Evolutionary conservation across 2,329 filamentous ascomycete species (phyloP).

Genomic region (Gnomoniopsis sp.): DNA sequence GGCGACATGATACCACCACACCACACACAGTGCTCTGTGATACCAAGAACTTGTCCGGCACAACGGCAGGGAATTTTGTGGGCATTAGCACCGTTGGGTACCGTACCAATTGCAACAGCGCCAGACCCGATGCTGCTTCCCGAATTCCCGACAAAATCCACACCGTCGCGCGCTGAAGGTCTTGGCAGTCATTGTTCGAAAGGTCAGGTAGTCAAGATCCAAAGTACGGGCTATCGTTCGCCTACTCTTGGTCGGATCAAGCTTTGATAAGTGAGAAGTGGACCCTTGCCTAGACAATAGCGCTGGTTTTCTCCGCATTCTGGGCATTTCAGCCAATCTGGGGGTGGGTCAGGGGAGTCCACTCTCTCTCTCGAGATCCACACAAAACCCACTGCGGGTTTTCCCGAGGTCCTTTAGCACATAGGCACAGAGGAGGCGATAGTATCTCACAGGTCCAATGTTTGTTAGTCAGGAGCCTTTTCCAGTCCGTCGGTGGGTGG

Average conservation of each 20-base stretch:
- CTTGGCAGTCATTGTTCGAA: not conserved
- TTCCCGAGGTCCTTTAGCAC: not conserved
- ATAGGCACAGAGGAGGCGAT: not conserved
- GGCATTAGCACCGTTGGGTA: not conserved
- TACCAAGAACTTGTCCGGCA: not conserved
- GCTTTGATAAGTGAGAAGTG: not conserved
- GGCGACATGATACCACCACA: not conserved
- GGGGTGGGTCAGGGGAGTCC: not conserved
- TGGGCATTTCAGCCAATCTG: not conserved
- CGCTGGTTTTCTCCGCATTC: constrained; percentile 7
- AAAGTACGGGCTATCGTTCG: not conserved
- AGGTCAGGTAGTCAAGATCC: not conserved
- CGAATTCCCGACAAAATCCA: not conserved
- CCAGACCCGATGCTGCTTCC: constrained; percentile 6
- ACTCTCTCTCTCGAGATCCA: not conserved
- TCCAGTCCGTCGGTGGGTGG: too few species aligned
- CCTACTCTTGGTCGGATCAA: not conserved
- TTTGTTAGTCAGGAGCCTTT: not conserved
- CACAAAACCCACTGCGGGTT: not conserved
- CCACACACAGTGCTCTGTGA: not conserved
- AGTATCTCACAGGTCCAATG: not conserved
- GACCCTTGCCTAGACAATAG: not conserved
- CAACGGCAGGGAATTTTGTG: too few species aligned
- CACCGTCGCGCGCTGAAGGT: not conserved
- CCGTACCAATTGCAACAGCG: not conserved